Conservation (phyloP, 2,329 filamentous ascomycete species). For the Dendryphion nanum region DNA sequence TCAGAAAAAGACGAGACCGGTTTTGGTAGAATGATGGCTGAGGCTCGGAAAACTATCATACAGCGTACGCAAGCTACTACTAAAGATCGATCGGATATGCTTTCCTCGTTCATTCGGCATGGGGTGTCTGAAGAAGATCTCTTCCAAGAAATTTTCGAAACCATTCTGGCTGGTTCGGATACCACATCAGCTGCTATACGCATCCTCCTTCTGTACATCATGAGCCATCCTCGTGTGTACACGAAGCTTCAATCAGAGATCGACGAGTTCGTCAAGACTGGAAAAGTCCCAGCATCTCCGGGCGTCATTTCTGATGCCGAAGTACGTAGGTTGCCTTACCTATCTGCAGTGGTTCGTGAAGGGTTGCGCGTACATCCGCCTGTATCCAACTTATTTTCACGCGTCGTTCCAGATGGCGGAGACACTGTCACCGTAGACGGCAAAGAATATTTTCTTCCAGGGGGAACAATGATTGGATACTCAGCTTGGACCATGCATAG, state of each 20-base stretch:
- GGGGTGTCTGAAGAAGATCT: constrained; percentile 43
- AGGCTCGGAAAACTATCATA: constrained; percentile 24
- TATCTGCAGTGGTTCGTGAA: constrained; percentile 50
- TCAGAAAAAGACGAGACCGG: constrained; percentile 36
- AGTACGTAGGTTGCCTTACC: constrained; percentile 43
- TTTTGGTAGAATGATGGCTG: constrained; percentile 33
- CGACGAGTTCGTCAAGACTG: constrained; percentile 37
- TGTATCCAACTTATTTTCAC: constrained; percentile 32
- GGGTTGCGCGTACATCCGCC: constrained; percentile 47
- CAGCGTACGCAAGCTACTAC: constrained; percentile 44
- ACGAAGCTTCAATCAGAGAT: constrained; percentile 49
- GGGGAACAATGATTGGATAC: constrained; percentile 35
- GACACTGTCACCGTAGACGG: constrained; percentile 29
- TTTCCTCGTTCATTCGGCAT: constrained; percentile 52
- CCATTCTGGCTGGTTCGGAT: constrained; percentile 57
- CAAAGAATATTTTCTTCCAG: constrained; percentile 31
- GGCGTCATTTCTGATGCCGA: constrained; percentile 50
- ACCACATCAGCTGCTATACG: constrained; percentile 58
- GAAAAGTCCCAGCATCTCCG: constrained; percentile 31
- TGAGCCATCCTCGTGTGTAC: constrained; percentile 50
- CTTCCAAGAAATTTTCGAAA: constrained; percentile 44
- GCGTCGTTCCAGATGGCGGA: constrained; percentile 28
- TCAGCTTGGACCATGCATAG: constrained; percentile 33
- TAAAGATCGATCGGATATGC: constrained; percentile 51
- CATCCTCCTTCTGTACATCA: constrained; percentile 52